Evolutionary conservation across 805 yeast species (phyloP).

Genomic region (Ascoidea rubescens): DNA sequence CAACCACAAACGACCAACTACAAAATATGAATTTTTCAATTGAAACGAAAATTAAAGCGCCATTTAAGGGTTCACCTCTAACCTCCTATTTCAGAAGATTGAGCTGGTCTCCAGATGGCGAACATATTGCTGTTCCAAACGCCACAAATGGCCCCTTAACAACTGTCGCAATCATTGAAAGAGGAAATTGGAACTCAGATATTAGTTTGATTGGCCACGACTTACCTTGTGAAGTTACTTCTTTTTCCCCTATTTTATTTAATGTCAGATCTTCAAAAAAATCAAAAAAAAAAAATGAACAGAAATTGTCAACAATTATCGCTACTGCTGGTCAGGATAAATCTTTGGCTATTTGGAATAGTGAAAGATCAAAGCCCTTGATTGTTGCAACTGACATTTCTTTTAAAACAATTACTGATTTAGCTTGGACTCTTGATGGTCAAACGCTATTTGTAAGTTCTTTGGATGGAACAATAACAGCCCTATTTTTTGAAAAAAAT

Average conservation of each 20-base stretch:
- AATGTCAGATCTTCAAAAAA: slow-evolving; percentile 18
- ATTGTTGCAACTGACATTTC: slow-evolving; percentile 68
- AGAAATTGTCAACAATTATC: slow-evolving; percentile 47
- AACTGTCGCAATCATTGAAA: slow-evolving; percentile 54
- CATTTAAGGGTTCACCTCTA: slow-evolving; percentile 80
- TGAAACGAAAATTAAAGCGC: slow-evolving; percentile 71
- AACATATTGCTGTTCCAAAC: slow-evolving; percentile 73
- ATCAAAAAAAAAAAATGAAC: slow-evolving; percentile 15
- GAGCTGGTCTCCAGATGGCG: slow-evolving; percentile 91
- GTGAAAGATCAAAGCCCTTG: slow-evolving; percentile 61
- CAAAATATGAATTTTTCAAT: slow-evolving; percentile 67
- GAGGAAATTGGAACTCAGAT: slow-evolving; percentile 73
- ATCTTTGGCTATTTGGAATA: slow-evolving; percentile 79
- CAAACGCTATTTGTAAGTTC: slow-evolving; percentile 60
- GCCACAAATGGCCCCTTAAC: slow-evolving; percentile 77
- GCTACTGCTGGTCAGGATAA: slow-evolving; percentile 96
- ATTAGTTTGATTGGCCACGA: slow-evolving; percentile 71
- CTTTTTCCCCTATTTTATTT: slow-evolving; percentile 60
- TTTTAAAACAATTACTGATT: slow-evolving; percentile 70
- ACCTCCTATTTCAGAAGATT: slow-evolving; percentile 79
- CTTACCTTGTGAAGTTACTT: slow-evolving; percentile 71
- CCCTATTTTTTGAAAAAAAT: slow-evolving; percentile 43
- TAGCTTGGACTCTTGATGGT: slow-evolving; percentile 84
- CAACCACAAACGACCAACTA: neutral
- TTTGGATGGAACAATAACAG: slow-evolving; percentile 70